Base-by-base conservation (phyloP, 352 stramenopile genomes). In the Pythium chondricola region DNA sequence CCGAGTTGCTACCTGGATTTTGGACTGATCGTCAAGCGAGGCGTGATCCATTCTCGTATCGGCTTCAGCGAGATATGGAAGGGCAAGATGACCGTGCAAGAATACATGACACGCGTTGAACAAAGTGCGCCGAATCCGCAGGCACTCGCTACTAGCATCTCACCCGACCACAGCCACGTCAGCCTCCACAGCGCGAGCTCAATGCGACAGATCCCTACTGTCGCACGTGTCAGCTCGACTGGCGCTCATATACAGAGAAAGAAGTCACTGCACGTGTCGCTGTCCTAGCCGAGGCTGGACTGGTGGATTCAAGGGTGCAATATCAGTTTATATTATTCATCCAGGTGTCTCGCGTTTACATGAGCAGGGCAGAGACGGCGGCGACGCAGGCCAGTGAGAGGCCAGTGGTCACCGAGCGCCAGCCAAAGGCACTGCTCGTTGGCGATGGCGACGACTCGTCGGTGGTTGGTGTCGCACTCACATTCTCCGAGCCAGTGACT, bases 1-100 rank as follows among this genome's bases (percentile, higher is more conserved):
- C 71, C 71, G 26, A 61, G 58, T 6, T 69, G 43, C 31, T 83
- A 72, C 25, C 44, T 80, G 18, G 69, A 71, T 40, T 67, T 65
- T 52, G 72, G 69, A 14, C 56, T 84, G 27, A 54, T 79, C 36
- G 43, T 63, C 35, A 58, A 58, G 43, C 43, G 32, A 16, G 55
- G 42, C 14, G 55, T 58, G 21, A 63, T 57, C 37, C 41, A 63
- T 17, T 63, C 48, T 2, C 55, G 53, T 1, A 43, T 61, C 17
- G 53, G 53, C 2, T 61, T 58, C 16, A 22, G 26, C 3, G 42
- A 58, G 7, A n/a, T 36, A 14, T 53, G 43, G 55, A 48, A 50
- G 43, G 5, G 41, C 14, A 49, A 51, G 25, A 57, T 63, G 47
- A 50, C 42, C 5, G 55, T 61, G 1, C 29, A 58, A 22, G 47